Evolutionary conservation across 192 early-diverging fungal genomes (phyloP).

Genomic region (Mortierella antarctica): DNA sequence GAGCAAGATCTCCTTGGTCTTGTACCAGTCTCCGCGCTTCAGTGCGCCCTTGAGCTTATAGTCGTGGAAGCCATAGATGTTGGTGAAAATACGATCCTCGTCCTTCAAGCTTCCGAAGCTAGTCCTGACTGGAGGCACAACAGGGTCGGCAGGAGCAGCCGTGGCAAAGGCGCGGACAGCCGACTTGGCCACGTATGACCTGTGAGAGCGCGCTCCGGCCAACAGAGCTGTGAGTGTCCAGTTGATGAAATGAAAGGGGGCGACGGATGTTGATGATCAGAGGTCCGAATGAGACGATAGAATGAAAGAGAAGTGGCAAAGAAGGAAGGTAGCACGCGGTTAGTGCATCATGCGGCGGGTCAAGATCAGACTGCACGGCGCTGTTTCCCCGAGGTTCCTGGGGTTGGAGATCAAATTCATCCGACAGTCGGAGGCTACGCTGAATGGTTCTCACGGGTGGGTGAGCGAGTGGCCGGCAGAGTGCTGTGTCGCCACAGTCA

Average conservation of each 20-base stretch:
- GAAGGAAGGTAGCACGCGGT: too few species aligned
- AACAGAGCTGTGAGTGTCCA: constrained; percentile 32
- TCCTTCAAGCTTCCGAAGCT: constrained; percentile 83
- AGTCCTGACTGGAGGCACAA: constrained; percentile 51
- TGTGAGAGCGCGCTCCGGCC: constrained; percentile 22
- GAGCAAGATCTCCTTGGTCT: constrained; percentile 96
- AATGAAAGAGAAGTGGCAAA: too few species aligned
- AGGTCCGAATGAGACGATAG: neutral
- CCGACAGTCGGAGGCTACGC: too few species aligned
- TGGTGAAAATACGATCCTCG: constrained; percentile 98
- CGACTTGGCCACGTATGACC: constrained; percentile 54
- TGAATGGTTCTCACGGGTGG: neutral
- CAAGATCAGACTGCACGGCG: too few species aligned
- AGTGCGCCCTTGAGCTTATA: constrained; percentile 87
- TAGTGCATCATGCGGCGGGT: too few species aligned
- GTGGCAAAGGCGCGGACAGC: constrained; percentile 45
- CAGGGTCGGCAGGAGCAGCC: constrained; percentile 48
- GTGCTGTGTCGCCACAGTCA: neutral
- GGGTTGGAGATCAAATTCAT: too few species aligned
- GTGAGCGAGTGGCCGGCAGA: neutral
- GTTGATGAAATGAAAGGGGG: neutral
- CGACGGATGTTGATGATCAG: neutral
- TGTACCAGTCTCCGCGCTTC: constrained; percentile 99
- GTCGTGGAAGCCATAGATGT: constrained; percentile 95
- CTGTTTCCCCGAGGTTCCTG: too few species aligned